Evolutionary conservation across 1,139 yeast species (phyloP), one percentile per base, ranked within the genome.

Genomic region (Groenewaldozyma sp.): DNA sequence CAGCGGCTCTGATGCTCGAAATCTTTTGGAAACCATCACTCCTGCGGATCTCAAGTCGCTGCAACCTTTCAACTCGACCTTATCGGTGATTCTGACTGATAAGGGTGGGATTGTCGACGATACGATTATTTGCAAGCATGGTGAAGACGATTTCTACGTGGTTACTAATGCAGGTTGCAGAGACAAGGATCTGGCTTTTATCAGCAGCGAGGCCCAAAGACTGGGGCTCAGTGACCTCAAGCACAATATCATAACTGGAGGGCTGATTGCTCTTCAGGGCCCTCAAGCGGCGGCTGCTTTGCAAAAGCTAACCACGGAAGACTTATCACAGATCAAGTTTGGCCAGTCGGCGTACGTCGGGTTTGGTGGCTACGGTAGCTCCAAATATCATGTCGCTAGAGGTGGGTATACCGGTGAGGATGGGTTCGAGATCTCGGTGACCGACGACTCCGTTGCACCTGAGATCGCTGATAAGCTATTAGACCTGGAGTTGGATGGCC

Each of bases 381-480:
- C 55, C 40, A 50, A 55, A 40, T 58, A 82, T 44, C 94, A 86
- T 56, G 71, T 84, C 24, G 86, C 95, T 7, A 79, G 98, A 62
- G 84, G 95, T 21, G 98, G 98, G 1, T 91, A 91, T 66, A 91
- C 98, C 3, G 98, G 98, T 24, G 98, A 91, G 63, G 98, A 91
- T 59, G 98, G 98, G 1, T 88, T 91, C 60, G 98, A 91, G 47
- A 73, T 91, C 45, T 81, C 94, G 9, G 78, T 91, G 45, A 84
- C 91, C 14, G 71, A 72, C 41, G 65, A 63, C 9, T 59, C 62
- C 4, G 75, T 75, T 38, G 78, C 91, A 2, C 62, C 67, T 37
- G 75, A 72, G 2, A 75, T 91, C 51, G 78, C 93, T 42, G 65
- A 72, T 46, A 66, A 73, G 11, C 63, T 91, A 43, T 63, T 87